Evolutionary conservation across 805 yeast species (phyloP), one percentile per base, ranked within the genome.

Genomic region (Wickerhamiella siamensis): DNA sequence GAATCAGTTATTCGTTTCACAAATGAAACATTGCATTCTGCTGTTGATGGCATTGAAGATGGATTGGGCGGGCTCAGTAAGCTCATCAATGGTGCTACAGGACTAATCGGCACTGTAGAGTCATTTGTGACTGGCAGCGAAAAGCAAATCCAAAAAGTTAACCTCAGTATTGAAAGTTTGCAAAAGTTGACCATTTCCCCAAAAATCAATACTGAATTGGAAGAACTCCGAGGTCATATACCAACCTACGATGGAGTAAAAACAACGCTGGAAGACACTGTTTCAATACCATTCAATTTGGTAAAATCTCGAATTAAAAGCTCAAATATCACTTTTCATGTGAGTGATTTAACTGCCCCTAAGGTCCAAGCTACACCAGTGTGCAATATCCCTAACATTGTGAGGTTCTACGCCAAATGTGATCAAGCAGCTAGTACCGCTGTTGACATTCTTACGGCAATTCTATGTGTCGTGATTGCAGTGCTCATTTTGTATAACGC

Each of bases 211-310:
- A 56, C 57, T 1, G 72, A 75, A 22, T 63, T 91, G 15, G 70
- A 71, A 3, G 47, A 53, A 0, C 58, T 86, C 33, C 62, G 71
- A 17, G 59, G 62, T 0, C 63, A 72, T 2, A 61, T 80, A 0
- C 94, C 93, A 0, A 71, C 74, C 46, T 83, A 83, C 56, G 72
- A 70, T 2, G 67, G 69, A 5, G 77, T 83, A 3, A 70, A 75
- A 52, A 72, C 75, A 44, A 67, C 69, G 17, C 75, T 91, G 0
- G 67, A 73, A 34, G 43, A 54, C 0, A 50, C 76, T 32, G 67
- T 88, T 6, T 60, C 69, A 2, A 53, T 50, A 2, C 95, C 95
- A 0, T 82, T 84, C 52, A 66, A 67, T 1, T 44, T 53, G 10
- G 57, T 80, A 2, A 63, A 68, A 33, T 47, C 54, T 1, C 61